Percentiles rank a stretch among this genome's conserved stretches.
These are phyloP conservation scores for Scheffersomyces titani DNA, from an alignment of 1,139 yeast species.

Conservation along the genomic window DNA sequence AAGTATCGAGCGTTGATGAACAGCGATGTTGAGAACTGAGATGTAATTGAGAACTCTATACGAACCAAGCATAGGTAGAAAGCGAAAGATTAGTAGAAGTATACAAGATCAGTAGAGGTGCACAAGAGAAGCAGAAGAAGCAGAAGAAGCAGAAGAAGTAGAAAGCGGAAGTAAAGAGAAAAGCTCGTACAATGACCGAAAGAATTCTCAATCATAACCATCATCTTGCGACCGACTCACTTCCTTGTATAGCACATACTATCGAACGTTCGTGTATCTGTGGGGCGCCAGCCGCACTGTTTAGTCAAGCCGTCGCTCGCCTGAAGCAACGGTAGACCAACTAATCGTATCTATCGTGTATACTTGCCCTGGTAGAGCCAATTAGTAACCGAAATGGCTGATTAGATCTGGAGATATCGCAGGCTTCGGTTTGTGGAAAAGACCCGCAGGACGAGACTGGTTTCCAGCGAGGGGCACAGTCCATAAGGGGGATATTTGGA, in stretches of 20 bases:
- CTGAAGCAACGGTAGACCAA: background rate
- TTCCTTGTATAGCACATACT: too few species aligned
- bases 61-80: too few species aligned
- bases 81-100: too few species aligned
- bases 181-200: too few species aligned
- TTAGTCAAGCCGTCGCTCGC: background rate
- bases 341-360: background rate
- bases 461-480: background rate
- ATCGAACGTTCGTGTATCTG: background rate
- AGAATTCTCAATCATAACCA: too few species aligned
- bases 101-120: too few species aligned
- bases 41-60: background rate
- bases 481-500: background rate
- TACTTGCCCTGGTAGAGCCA: background rate
- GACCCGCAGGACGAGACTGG: background rate
- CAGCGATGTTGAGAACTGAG: background rate
- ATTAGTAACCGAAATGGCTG: background rate
- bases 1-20: background rate
- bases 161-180: too few species aligned
- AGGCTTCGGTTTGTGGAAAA: background rate
- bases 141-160: too few species aligned
- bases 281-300: background rate
- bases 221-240: too few species aligned
- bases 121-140: too few species aligned
- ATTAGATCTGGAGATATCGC: background rate